These are phyloP conservation scores for Tritrichomonas foetus DNA, from an alignment of 208 protist genomes.

Conservation along the genomic window DNA sequence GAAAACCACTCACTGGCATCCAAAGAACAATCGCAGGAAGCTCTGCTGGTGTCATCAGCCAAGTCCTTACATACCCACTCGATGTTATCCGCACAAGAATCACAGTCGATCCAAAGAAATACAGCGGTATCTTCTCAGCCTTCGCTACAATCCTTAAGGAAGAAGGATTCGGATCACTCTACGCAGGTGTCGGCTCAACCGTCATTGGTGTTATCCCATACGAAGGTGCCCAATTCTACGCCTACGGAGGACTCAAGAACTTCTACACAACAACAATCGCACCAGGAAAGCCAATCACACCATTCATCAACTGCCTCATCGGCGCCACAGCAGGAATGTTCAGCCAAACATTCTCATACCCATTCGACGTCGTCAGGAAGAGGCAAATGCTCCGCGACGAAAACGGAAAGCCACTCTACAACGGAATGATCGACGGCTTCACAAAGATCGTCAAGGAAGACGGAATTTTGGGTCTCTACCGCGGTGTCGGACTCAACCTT, in stretches of 20 bases:
- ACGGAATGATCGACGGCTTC: constrained; percentile 24
- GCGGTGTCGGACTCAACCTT: constrained; percentile 16
- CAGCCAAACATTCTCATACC: constrained; percentile 37
- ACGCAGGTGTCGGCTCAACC: background rate
- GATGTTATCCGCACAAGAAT: background rate
- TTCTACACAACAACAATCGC: background rate
- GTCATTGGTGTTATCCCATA: constrained; percentile 40
- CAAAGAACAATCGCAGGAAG: background rate
- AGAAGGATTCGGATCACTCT: background rate
- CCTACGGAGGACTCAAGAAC: constrained; percentile 13
- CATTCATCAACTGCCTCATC: constrained; percentile 28
- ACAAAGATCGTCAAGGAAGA: constrained; percentile 6
- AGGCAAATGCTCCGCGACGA: background rate
- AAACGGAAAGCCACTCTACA: constrained; percentile 31
- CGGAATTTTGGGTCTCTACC: background rate
- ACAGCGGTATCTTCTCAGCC: constrained; percentile 19
- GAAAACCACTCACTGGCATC: background rate
- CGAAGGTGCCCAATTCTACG: constrained; percentile 35
- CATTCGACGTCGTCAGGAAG: constrained; percentile 36
- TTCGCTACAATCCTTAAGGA: background rate
- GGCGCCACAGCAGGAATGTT: constrained; percentile 40
- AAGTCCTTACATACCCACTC: constrained; percentile 36
- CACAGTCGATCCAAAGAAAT: background rate
- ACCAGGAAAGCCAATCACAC: constrained; percentile 35
- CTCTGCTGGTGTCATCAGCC: background rate